phyloP scores from a whole-genome alignment of 2,329 filamentous ascomycete species.

The Epichloe uncinata region DNA sequence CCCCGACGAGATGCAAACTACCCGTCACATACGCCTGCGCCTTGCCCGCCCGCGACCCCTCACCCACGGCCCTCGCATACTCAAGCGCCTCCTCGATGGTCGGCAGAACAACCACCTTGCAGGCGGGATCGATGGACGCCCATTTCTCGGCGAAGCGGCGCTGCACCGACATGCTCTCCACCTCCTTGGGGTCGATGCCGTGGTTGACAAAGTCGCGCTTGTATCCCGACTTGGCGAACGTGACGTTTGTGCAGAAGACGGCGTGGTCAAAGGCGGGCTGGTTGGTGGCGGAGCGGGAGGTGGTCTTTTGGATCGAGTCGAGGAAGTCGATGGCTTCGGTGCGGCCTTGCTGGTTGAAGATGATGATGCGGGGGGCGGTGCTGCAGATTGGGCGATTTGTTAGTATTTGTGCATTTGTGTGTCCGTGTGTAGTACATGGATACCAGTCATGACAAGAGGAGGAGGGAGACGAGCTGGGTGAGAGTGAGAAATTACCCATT shows the following conservation, averaged over 20 bases:
- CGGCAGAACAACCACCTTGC: slow-evolving; percentile 32
- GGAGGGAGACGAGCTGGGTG: neutral
- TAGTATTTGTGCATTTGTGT: neutral
- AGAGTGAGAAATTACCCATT: slow-evolving; percentile 14
- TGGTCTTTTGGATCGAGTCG: slow-evolving; percentile 27
- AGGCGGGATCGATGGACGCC: slow-evolving; percentile 31
- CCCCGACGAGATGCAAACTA: slow-evolving; percentile 50
- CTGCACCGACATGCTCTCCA: slow-evolving; percentile 39
- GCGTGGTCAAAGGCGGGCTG: slow-evolving; percentile 50
- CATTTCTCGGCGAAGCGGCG: slow-evolving; percentile 39
- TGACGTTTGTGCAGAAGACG: slow-evolving; percentile 71
- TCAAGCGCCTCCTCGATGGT: slow-evolving; percentile 44
- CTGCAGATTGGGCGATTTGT: slow-evolving; percentile 9
- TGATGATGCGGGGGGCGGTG: slow-evolving; percentile 37
- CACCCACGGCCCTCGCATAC: slow-evolving; percentile 26
- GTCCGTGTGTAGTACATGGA: neutral
- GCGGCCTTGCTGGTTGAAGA: slow-evolving; percentile 77
- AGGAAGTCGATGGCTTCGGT: slow-evolving; percentile 41
- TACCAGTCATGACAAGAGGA: neutral
- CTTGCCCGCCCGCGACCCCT: slow-evolving; percentile 19
- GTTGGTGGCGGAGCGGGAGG: slow-evolving; percentile 15
- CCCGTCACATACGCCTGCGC: slow-evolving; percentile 44
- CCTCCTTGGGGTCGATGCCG: slow-evolving; percentile 36
- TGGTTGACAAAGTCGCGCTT: slow-evolving; percentile 45
- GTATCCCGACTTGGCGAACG: slow-evolving; percentile 36